phyloP scores from a whole-genome alignment of 1,284 basidiomycete species.

The Boletellus deceptivus region DNA sequence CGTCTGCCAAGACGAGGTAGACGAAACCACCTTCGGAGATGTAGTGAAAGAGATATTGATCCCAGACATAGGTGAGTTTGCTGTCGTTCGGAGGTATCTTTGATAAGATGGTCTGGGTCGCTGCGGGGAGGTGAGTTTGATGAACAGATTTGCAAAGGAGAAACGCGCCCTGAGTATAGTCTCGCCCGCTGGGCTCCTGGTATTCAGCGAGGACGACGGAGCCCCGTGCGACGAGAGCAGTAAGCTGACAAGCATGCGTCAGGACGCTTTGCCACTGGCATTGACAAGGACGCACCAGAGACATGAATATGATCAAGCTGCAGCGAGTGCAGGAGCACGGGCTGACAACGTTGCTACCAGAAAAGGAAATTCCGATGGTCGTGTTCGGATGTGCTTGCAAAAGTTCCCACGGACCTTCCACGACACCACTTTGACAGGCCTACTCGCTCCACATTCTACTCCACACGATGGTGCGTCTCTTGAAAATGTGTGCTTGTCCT shows the following conservation, averaged over 20 bases:
- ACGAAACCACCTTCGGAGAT: constrained; percentile 83
- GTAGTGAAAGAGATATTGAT: constrained; percentile 96
- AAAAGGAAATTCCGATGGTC: constrained; percentile 20
- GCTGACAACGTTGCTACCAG: background rate
- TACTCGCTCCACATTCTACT: no score
- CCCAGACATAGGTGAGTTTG: constrained; percentile 95
- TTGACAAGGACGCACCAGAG: constrained; percentile 16
- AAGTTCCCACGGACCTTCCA: constrained; percentile 28
- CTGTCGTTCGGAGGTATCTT: constrained; percentile 95
- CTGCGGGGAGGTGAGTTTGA: constrained; percentile 36
- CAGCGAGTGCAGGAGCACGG: background rate
- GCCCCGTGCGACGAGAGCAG: constrained; percentile 84
- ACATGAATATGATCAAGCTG: constrained; percentile 9
- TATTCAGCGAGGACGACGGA: constrained; percentile 82
- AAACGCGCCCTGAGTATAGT: constrained; percentile 78
- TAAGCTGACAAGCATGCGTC: constrained; percentile 50
- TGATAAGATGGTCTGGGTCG: constrained; percentile 88
- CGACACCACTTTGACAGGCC: constrained; percentile 15
- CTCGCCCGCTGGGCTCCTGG: constrained; percentile 63
- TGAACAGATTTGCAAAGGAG: constrained; percentile 3
- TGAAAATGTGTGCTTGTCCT: background rate
- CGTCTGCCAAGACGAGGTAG: constrained; percentile 93
- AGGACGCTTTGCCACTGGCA: background rate
- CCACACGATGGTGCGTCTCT: constrained; percentile 26
- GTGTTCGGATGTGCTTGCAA: constrained; percentile 1